Evolutionary conservation across 1,139 yeast species (phyloP), one percentile per base, ranked within the genome.

Genomic region (Barnettozyma hawaiiensis): DNA sequence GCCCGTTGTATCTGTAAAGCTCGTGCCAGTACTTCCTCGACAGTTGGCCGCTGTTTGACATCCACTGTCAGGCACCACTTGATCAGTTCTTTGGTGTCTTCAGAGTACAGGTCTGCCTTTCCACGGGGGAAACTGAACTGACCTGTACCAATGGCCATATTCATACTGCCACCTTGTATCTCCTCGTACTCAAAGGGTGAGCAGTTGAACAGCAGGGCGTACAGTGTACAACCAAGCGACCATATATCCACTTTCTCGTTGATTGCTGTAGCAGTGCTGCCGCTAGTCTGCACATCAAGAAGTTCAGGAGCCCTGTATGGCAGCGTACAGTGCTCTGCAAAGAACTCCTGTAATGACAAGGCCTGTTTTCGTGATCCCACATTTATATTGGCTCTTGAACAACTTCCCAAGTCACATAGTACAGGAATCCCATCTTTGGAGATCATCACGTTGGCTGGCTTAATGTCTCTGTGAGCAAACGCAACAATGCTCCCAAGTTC

Each of bases 281-380:
- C 61, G 39, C 81, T 81, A 1, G 86, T 76, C 40, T 76, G 78
- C 40, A 87, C 85, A 53, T 86, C 94, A 46, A 89, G 67, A 37
- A 90, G 67, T 58, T 90, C 97, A 0, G 97, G 97, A 0, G 97
- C 96, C 31, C 96, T 67, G 61, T 84, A 90, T 0, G 95, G 92
- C 46, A 86, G 66, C 1, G 96, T 85, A 57, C 96, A 86, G 60
- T 85, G 89, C 57, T 85, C 95, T 47, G 81, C 86, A 5, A 95
- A 89, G 58, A 77, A 69, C 55, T 89, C 96, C 45, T 86, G 92
- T 32, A 87, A 64, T 14, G 82, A 75, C 26, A 86, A 66, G 0
- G 96, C 94, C 52, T 83, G 82, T 37, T 81, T 82, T 42, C 94
- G 71, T 1, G 78, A 70, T 22, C 68, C 66, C 1, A 85, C 69